Evolutionary conservation across 352 stramenopile species (phyloP), one percentile per base, ranked within the genome.

Genomic region (Globisporangium radiosum): DNA sequence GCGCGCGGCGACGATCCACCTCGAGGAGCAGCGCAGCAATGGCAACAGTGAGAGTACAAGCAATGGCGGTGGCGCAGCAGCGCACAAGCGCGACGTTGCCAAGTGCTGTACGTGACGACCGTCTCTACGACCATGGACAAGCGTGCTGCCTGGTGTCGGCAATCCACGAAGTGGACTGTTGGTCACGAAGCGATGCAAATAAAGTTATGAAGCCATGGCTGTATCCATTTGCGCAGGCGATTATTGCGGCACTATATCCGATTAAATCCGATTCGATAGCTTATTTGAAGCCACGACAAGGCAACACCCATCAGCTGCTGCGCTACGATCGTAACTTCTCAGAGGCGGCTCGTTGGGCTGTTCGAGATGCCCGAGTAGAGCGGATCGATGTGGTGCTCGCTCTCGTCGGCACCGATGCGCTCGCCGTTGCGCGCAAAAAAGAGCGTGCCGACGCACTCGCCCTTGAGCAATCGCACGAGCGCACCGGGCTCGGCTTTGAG

Each of bases 401-500:
- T 67, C 42, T 67, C 60, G 4, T 54, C 57, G 36, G 76, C 74
- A 48, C 79, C 75, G 62, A 89, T 83, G 3, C 52, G 73, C 36
- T 67, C 61, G 57, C 75, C 77, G 40, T 76, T 39, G 40, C 56
- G 70, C 39, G 73, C 62, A 52, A 71, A 55, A 51, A 93, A 93
- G 38, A 87, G 73, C 17, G 84, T 93, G 37, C 84, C 84, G 11
- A 91, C 69, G 49, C 51, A 59, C 57, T 91, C 73, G n/a, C 84
- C 81, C 47, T 85, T 78, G 47, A 93, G 37, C 48, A 91, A 81
- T 1, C 76, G 67, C 14, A 86, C 66, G 55, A 93, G 62, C 8
- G 73, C 78, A 14, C 80, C 74, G 7, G 81, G 75, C 60, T 82
- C 72, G 7, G 76, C 81, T 60, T 88, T 90, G 11, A 73, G 70